These are phyloP conservation scores for Hibiscus tridactylites DNA, from an alignment of 345 rosid genomes.

Conservation along the genomic window DNA sequence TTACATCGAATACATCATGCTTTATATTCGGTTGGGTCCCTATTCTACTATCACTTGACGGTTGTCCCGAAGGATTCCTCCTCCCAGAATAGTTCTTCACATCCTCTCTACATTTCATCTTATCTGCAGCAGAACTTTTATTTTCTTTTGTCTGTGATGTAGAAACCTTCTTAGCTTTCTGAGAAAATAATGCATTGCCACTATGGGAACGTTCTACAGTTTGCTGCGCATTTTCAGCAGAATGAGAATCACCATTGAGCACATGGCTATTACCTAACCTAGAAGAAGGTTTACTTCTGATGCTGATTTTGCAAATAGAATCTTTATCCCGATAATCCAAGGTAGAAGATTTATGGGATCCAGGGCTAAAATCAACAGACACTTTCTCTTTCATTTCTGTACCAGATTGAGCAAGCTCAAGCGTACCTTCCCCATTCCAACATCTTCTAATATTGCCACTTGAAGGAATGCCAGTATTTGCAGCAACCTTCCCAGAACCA, in stretches of 20 bases:
- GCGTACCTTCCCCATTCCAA: slow-evolving; percentile 15
- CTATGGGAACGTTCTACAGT: slow-evolving; percentile 3
- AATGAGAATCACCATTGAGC: slow-evolving; percentile 13
- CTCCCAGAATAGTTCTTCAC: slow-evolving; percentile 16
- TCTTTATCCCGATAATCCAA: slow-evolving; percentile 3
- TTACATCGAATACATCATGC: slow-evolving; percentile 19
- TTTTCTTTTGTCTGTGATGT: slow-evolving; percentile 15
- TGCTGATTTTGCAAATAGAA: slow-evolving; percentile 6
- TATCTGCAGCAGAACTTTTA: slow-evolving; percentile 17
- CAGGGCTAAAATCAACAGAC: slow-evolving; percentile 8
- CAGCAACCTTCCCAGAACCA: slow-evolving; percentile 5
- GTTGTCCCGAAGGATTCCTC: slow-evolving; percentile 16
- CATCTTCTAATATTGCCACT: slow-evolving; percentile 14
- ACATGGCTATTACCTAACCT: slow-evolving; percentile 9
- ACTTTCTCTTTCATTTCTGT: slow-evolving; percentile 20
- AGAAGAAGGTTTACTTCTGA: slow-evolving; percentile 15
- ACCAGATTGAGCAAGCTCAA: slow-evolving; percentile 13
- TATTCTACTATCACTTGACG: slow-evolving; percentile 20
- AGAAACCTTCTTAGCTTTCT: slow-evolving; percentile 14
- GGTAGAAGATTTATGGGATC: slow-evolving; percentile 10
- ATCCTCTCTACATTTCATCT: slow-evolving; percentile 15
- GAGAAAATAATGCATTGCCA: slow-evolving; percentile 8
- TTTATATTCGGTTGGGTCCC: slow-evolving; percentile 17
- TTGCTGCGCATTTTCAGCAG: slow-evolving; percentile 6
- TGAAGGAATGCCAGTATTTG: slow-evolving; percentile 13